Evolutionary conservation across 495 filamentous ascomycete genomes (phyloP), one percentile per base, ranked within the genome.

Genomic region (Stereocaulon alpinum): DNA sequence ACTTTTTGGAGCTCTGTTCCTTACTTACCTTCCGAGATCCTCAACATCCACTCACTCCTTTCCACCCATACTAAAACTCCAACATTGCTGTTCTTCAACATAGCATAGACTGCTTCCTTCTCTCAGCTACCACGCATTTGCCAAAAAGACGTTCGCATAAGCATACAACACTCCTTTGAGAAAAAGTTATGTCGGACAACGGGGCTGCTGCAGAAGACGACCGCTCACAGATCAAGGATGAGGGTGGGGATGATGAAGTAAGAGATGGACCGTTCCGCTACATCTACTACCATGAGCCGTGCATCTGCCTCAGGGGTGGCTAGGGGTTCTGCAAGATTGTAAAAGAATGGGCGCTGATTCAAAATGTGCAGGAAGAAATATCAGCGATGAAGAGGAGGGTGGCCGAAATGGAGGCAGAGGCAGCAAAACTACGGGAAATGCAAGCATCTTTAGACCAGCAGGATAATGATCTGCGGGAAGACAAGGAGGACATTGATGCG

Each of bases 341-440:
- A 53, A 50, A 68, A 65, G 59, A 69, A 55, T 58, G 54, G 59
- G 64, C 56, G 63, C 66, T 68, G 66, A 68, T 66, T 59, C 60
- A 55, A 62, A 51, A 47, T 43, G 48, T 66, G 64, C 67, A 90
- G 86, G 88, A 97, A 74, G 94, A 99, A 71, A 97, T 99, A 69
- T 84, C 86, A 29, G 91, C 89, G 54, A 97, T 99, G 94, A 99
- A 99, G 79, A 83, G 84, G 67, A 86, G 93, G 67, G 92, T 99
- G 34, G 89, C 91, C 61, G 94, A 99, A 75, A 99, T 99, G 94
- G 94, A 99, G 73, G 91, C 90, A 64, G 81, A 99, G 74, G 94
- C 94, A 14, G 87, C 89, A 11, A 97, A 96, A 74, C 80, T 99
- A 48, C 83, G 94, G 59, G 92, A 97, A 72, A 96, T 97, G 91